Evolutionary conservation across 441 rosid genomes (phyloP), one percentile per base, ranked within the genome.

Genomic region (Dalechampia spathulata): DNA sequence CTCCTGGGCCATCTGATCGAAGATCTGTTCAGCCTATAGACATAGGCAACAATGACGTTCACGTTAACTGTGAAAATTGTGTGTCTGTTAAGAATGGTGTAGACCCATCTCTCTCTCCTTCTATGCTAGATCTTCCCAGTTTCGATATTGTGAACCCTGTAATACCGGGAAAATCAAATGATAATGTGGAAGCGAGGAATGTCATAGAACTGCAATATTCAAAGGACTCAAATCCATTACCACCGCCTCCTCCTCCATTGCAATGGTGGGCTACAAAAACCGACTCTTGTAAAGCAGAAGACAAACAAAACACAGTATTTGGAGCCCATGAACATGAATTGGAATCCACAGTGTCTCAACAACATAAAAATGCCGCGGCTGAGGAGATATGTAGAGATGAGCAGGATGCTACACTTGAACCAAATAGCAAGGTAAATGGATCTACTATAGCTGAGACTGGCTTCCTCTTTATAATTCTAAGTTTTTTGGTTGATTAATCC

Each of bases 181-280:
- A 56, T 30, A 49, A 57, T n/a, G n/a, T n/a, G n/a, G n/a, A n/a
- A 60, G 47, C 48, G 37, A 58, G 37, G 21, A 63, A 63, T 70
- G 41, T 50, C 42, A 57, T 64, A n/a, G 69, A 79, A 55, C 60
- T 62, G 56, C 78, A 78, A 41, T 67, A 47, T 57, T 57, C 62
- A 34, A 47, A 15, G 19, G 83, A 77, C 45, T 52, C 73, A 53
- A 65, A 61, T 22, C 83, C 87, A 21, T 57, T 67, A 36, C 84
- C 94, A 48, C 96, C 96, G 5, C 92, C 95, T 17, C 84, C 75
- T 41, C 96, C 95, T 55, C 93, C 94, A 34, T 60, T 58, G 22
- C 83, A 86, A 64, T 82, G 96, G 94, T 48, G 72, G 75, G 66
- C 57, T 69, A 58, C 82, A 25, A 78, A 80, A 61, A 37, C 77